Conservation (phyloP, 345 rosid genomes). For the Sonneratia caseolaris region DNA sequence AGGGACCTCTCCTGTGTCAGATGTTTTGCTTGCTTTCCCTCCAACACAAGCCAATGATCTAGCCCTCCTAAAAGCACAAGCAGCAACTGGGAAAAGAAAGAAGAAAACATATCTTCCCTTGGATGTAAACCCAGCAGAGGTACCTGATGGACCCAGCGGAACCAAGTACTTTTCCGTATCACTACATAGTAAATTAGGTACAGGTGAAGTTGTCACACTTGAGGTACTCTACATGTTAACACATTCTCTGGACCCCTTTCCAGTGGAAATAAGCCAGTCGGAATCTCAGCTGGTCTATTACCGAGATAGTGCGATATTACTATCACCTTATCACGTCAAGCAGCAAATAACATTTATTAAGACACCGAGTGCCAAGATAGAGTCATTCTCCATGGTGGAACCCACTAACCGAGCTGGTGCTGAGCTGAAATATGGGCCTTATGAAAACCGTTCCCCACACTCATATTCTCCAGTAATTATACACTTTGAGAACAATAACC, state of each 20-base stretch:
- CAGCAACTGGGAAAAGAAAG: slow-evolving; percentile 59
- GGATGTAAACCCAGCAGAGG: slow-evolving; percentile 51
- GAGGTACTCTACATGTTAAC: slow-evolving; percentile 79
- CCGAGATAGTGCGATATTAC: slow-evolving; percentile 60
- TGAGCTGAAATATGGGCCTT: slow-evolving; percentile 90
- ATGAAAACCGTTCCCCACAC: slow-evolving; percentile 59
- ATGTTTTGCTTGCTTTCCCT: slow-evolving; percentile 78
- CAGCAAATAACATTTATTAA: slow-evolving; percentile 69
- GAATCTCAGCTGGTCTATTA: slow-evolving; percentile 88
- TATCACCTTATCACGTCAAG: slow-evolving; percentile 75
- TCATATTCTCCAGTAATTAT: slow-evolving; percentile 66
- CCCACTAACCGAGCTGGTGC: slow-evolving; percentile 63
- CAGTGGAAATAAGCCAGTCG: slow-evolving; percentile 80
- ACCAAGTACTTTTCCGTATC: slow-evolving; percentile 43
- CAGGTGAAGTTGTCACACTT: slow-evolving; percentile 55
- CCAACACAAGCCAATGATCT: slow-evolving; percentile 58
- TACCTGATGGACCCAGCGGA: slow-evolving; percentile 68
- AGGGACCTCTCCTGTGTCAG: slow-evolving; percentile 53
- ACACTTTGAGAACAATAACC: slow-evolving; percentile 89
- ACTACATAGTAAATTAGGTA: slow-evolving; percentile 46
- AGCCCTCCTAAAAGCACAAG: slow-evolving; percentile 70
- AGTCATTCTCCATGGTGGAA: slow-evolving; percentile 79
- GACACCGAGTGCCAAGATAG: slow-evolving; percentile 75
- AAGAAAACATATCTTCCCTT: slow-evolving; percentile 54
- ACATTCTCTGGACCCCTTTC: slow-evolving; percentile 87